Percentiles rank a stretch among this genome's conserved stretches.
Evolutionary conservation across 2,329 filamentous ascomycete genomes (phyloP).

Genomic region (Neofusicoccum ribis): DNA sequence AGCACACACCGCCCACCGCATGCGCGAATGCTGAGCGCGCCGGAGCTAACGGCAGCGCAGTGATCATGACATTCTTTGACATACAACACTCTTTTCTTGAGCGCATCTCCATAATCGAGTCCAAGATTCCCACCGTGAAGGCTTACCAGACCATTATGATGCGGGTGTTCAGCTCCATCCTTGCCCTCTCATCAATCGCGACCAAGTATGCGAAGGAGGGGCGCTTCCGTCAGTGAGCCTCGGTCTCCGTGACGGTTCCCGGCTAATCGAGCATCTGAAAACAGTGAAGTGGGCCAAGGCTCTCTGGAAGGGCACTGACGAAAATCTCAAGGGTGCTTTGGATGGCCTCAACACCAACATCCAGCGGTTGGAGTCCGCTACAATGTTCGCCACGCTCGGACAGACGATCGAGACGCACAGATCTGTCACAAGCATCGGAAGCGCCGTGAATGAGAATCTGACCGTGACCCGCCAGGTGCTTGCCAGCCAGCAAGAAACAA

Average conservation of each 20-base stretch:
- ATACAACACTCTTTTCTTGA: constrained; percentile 41
- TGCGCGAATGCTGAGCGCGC: no score
- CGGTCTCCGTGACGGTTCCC: constrained; percentile 23
- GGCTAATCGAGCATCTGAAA: no score
- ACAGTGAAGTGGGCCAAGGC: constrained; percentile 23
- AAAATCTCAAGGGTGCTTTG: constrained; percentile 1
- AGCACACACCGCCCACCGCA: no score
- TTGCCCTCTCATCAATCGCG: constrained; percentile 36
- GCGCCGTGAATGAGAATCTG: neutral
- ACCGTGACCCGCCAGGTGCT: neutral
- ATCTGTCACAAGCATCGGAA: neutral
- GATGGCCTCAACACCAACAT: constrained; percentile 6
- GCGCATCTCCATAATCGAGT: constrained; percentile 37
- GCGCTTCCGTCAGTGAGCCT: constrained; percentile 32
- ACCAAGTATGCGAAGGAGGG: constrained; percentile 27
- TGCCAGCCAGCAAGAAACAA: neutral
- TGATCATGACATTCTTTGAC: constrained; percentile 42
- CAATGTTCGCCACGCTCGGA: constrained; percentile 11
- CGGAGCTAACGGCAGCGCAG: neutral
- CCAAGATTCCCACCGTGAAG: constrained; percentile 30
- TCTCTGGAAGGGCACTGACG: constrained; percentile 20
- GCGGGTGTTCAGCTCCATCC: constrained; percentile 39
- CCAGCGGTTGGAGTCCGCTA: constrained; percentile 13
- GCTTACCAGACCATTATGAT: constrained; percentile 39
- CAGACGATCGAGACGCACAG: constrained; percentile 4